Evolutionary conservation across 352 stramenopile species (phyloP), one percentile per base, ranked within the genome.

Genomic region (Vaucheria bursata): DNA sequence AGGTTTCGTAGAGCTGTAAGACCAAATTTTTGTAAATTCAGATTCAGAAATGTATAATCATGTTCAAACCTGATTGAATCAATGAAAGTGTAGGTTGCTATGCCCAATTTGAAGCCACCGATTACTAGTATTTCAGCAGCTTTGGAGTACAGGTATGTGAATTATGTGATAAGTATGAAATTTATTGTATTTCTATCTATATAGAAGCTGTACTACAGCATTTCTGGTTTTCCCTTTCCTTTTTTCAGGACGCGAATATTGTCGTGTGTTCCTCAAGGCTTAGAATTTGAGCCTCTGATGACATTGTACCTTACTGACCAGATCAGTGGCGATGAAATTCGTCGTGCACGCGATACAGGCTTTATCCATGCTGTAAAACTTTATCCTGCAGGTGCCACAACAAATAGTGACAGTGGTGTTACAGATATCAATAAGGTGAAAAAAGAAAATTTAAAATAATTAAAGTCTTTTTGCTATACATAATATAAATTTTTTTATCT

Each of bases 21-120:
- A n/a, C n/a, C n/a, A n/a, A n/a, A n/a, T n/a, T n/a, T n/a, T n/a
- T n/a, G n/a, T n/a, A n/a, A n/a, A n/a, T n/a, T n/a, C n/a, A n/a
- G n/a, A n/a, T n/a, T n/a, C n/a, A n/a, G n/a, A n/a, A n/a, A n/a
- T n/a, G n/a, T n/a, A n/a, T n/a, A n/a, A n/a, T n/a, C n/a, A n/a
- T n/a, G n/a, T n/a, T n/a, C n/a, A n/a, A n/a, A n/a, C n/a, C n/a
- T n/a, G n/a, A n/a, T n/a, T n/a, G n/a, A n/a, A n/a, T n/a, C n/a
- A n/a, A n/a, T n/a, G n/a, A n/a, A n/a, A n/a, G 12, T 8, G 68
- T 91, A 88, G 84, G 92, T 99, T 73, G 94, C 95, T 34, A 99
- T 99, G 96, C 96, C 96, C 59, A 99, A 99, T 87, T 86, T 98
- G 4, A 93, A 96, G 84, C 95, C 96, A 52, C 95, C 96, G 8